Base-by-base conservation (phyloP, 305 asterid species). In the Stenogyne calaminthoides region DNA sequence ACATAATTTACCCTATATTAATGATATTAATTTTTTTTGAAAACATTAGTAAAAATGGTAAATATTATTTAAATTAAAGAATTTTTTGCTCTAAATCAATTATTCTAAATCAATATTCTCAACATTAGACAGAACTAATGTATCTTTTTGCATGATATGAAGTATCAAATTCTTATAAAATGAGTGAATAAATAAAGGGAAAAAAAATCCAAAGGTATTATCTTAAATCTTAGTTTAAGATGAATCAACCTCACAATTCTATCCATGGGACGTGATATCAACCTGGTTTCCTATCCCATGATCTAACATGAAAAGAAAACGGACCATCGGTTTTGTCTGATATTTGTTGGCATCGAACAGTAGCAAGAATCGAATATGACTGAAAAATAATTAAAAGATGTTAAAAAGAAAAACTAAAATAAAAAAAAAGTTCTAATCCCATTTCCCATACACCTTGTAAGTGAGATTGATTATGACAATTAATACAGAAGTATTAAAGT, bases 211-310 rank as follows among this genome's bases (percentile, higher is more conserved):
- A n/a, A n/a, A n/a, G n/a, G n/a, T n/a, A n/a, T n/a, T n/a, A n/a
- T n/a, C n/a, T n/a, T n/a, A n/a, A n/a, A 25, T 27, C 34, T 44
- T 44, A 51, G 29, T 29, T 16, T 39, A 19, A 39, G 16, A 39
- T 2, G 25, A 14, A 3, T 16, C 16, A 40, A 70, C 44, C 56
- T 64, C 51, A 69, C 27, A n/a, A 39, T 49, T 71, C 14, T 27
- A 36, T 19, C 34, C 51, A 57, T 6, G 20, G 9, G 25, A 69
- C 56, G 67, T 76, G 72, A 70, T 22, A 55, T 54, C 67, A 29
- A 71, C 57, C 73, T 77, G 80, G 37, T 64, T 32, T 64, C 37
- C 39, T 47, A 56, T 57, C 66, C 27, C 44, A 75, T 10, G 32
- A 6, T 16, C 25, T 16, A 32, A 46, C 2, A 8, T 47, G 15